Evolutionary conservation across 2,329 filamentous ascomycete genomes (phyloP).

Genomic region (Amauroascus verrucosus): DNA sequence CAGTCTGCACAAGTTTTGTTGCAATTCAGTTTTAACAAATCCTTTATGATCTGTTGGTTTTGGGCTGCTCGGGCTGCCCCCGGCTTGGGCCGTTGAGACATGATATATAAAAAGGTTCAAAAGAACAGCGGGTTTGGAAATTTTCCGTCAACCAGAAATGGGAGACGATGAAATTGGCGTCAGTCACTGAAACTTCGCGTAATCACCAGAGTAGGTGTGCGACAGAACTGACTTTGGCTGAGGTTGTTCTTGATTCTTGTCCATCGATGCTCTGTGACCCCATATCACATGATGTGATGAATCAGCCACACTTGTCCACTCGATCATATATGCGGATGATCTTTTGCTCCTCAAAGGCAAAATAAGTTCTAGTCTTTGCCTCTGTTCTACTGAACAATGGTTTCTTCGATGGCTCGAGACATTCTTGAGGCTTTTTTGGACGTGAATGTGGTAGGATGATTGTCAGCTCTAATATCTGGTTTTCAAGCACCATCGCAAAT

Average conservation of each 20-base stretch:
- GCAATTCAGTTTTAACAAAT: constrained; percentile 79
- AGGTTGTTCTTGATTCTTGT: background rate
- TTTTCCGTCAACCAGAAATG: background rate
- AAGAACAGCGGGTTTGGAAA: background rate
- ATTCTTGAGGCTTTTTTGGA: too few relatives aligned
- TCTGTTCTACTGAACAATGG: background rate
- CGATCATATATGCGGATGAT: too few relatives aligned
- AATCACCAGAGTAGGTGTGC: background rate
- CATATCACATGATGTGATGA: constrained; percentile 4
- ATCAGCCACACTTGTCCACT: background rate
- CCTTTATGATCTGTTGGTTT: constrained; percentile 91
- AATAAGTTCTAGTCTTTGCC: background rate
- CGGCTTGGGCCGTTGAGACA: constrained; percentile 32
- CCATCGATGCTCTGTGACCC: too few relatives aligned
- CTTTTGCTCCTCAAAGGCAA: too few relatives aligned
- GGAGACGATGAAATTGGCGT: background rate
- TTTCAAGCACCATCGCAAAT: too few relatives aligned
- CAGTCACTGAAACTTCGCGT: background rate
- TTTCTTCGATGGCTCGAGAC: too few relatives aligned
- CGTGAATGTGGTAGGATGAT: too few relatives aligned
- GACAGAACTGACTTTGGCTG: background rate
- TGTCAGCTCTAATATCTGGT: too few relatives aligned
- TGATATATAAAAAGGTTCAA: background rate
- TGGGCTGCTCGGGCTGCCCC: constrained; percentile 80
- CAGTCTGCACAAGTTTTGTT: constrained; percentile 98